phyloP scores from a whole-genome alignment of 129 eudicot genomes.

The Deinandra increscens region DNA sequence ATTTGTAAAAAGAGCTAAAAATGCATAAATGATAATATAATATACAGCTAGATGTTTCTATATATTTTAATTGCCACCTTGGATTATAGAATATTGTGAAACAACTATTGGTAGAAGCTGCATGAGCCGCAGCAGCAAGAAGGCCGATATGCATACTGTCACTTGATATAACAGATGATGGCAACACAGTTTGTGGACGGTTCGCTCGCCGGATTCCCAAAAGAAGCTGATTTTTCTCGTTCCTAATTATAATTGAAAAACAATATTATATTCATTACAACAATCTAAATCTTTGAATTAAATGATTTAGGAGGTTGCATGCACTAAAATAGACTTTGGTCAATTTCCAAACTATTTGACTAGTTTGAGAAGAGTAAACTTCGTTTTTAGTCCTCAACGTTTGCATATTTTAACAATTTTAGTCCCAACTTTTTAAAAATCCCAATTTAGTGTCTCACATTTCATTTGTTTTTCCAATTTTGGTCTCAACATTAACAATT shows the following conservation, averaged over 20 bases:
- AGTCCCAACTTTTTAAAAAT: too few species aligned
- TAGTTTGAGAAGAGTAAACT: background rate
- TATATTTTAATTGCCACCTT: conserved; percentile 42
- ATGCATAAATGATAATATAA: background rate
- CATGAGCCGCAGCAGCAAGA: conserved; percentile 99
- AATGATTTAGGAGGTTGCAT: background rate
- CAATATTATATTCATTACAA: background rate
- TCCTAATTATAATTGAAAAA: conserved; percentile 43
- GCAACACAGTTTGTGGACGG: conserved; percentile 97
- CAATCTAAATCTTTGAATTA: background rate
- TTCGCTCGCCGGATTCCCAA: conserved; percentile 90
- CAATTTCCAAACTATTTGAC: background rate
- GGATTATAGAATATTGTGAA: conserved; percentile 90
- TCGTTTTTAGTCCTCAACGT: too few species aligned
- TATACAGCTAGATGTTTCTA: background rate
- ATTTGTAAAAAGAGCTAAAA: conserved; percentile 19
- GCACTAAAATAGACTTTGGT: background rate
- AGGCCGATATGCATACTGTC: conserved; percentile 99
- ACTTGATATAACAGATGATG: conserved; percentile 97
- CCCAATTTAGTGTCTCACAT: too few species aligned
- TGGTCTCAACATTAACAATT: too few species aligned
- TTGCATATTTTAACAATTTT: too few species aligned
- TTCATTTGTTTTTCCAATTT: too few species aligned
- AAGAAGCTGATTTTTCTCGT: conserved; percentile 94
- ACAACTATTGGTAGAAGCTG: conserved; percentile 90